These are phyloP conservation scores for Oxytropis ochrocephala DNA, from an alignment of 306 rosid genomes.

Conservation along the genomic window DNA sequence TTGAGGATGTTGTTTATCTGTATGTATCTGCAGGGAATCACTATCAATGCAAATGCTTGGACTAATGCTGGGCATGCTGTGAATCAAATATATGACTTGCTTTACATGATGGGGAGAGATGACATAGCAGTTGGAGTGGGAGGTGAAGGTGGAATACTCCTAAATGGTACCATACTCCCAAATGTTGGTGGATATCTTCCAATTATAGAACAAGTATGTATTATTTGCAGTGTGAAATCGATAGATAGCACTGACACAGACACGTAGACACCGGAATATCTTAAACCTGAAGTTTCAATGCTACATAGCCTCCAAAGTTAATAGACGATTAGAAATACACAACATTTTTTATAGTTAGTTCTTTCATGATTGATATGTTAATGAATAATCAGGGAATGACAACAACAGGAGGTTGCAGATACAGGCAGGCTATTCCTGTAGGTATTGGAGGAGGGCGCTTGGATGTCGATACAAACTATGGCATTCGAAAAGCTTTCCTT, in stretches of 20 bases:
- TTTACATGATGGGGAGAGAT: constrained; percentile 91
- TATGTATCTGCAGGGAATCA: constrained; percentile 60
- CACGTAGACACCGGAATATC: too few species aligned
- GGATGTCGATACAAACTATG: constrained; percentile 63
- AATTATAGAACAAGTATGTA: constrained; percentile 72
- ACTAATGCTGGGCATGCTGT: constrained; percentile 78
- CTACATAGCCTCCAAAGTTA: too few species aligned
- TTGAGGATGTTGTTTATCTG: background rate
- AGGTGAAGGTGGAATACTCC: constrained; percentile 81
- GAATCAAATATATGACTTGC: constrained; percentile 80
- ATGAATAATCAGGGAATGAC: constrained; percentile 55
- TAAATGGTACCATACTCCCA: constrained; percentile 65
- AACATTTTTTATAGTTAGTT: background rate
- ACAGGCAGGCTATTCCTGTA: constrained; percentile 72
- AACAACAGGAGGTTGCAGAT: constrained; percentile 81
- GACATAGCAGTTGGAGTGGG: constrained; percentile 87
- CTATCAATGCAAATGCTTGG: constrained; percentile 77
- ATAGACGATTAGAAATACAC: too few species aligned
- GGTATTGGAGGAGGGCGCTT: constrained; percentile 69
- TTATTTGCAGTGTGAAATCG: background rate
- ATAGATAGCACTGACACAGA: background rate
- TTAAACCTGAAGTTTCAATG: too few species aligned
- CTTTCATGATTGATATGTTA: background rate
- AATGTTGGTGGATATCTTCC: constrained; percentile 95
- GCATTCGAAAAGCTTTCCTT: constrained; percentile 80